Evolutionary conservation across 148 eudicot species (phyloP).

Genomic region (Diospyros lotus): DNA sequence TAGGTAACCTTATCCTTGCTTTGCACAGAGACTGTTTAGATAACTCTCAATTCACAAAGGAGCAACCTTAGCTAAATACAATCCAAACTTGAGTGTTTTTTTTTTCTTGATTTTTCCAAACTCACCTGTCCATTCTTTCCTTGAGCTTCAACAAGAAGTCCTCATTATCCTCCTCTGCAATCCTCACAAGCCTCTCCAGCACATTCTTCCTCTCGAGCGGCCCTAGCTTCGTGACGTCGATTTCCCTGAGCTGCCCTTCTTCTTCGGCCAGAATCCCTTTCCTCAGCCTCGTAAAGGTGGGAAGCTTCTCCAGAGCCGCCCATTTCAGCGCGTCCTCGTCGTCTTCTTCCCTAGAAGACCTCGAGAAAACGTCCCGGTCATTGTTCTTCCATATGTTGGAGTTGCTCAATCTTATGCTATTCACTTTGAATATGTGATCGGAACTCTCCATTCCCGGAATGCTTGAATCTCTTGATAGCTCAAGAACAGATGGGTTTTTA

Average conservation of each 20-base stretch:
- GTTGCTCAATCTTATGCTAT: neutral
- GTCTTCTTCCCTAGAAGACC: slow-evolving; percentile 37
- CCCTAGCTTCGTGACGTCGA: slow-evolving; percentile 33
- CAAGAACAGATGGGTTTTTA: neutral
- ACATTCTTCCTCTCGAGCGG: slow-evolving; percentile 27
- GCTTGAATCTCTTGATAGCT: neutral
- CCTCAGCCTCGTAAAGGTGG: slow-evolving; percentile 27
- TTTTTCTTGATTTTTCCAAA: too few species aligned
- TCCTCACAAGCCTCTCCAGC: slow-evolving; percentile 39
- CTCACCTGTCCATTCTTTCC: slow-evolving; percentile 42
- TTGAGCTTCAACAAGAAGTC: slow-evolving; percentile 38
- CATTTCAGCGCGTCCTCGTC: slow-evolving; percentile 54
- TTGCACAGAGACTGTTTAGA: too few species aligned
- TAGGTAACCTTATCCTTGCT: too few species aligned
- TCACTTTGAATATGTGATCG: neutral
- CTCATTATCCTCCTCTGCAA: slow-evolving; percentile 48
- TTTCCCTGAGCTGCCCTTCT: slow-evolving; percentile 24
- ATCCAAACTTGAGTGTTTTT: too few species aligned
- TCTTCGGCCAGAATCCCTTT: slow-evolving; percentile 40
- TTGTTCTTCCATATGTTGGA: slow-evolving; percentile 31
- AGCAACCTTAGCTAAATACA: too few species aligned
- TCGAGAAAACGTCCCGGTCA: slow-evolving; percentile 25
- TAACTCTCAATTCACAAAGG: too few species aligned
- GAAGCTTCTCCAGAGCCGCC: slow-evolving; percentile 36
- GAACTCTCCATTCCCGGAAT: neutral